Percentiles rank a stretch among this genome's conserved stretches.
Conservation (phyloP, 331 rosid species). For the Quercus tomentella region DNA sequence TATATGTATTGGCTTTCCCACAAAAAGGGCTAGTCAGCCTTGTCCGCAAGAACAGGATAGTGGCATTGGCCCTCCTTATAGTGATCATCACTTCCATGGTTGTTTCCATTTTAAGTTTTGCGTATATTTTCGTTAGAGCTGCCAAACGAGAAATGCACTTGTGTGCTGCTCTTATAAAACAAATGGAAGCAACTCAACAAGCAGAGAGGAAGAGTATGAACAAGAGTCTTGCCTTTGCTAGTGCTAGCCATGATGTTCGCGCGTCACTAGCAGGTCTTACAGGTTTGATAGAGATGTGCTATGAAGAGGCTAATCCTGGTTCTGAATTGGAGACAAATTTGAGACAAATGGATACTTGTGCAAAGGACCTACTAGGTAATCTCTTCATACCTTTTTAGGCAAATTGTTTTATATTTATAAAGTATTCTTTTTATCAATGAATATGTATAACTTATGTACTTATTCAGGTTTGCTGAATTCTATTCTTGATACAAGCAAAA, state of each 20-base stretch:
- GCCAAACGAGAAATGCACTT: constrained; percentile 50
- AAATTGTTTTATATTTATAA: not conserved
- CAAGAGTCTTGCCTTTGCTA: constrained; percentile 57
- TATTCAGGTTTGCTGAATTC: constrained; percentile 65
- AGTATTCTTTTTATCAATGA: not conserved
- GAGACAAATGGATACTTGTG: constrained; percentile 58
- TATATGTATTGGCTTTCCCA: constrained; percentile 40
- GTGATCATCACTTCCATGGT: constrained; percentile 18
- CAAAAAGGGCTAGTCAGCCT: constrained; percentile 18
- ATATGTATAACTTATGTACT: not conserved
- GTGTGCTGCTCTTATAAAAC: constrained; percentile 57
- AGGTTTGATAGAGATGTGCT: constrained; percentile 59
- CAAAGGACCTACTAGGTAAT: constrained; percentile 66
- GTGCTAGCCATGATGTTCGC: constrained; percentile 80
- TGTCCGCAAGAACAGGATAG: constrained; percentile 19
- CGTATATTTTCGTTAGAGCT: constrained; percentile 17
- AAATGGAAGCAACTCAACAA: constrained; percentile 70
- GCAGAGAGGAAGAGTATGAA: constrained; percentile 77
- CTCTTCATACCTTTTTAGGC: not conserved
- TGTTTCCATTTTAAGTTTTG: constrained; percentile 28
- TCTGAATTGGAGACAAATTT: constrained; percentile 48
- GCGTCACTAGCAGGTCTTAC: constrained; percentile 62
- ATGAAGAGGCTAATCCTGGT: constrained; percentile 25
- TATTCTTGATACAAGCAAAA: constrained; percentile 78
- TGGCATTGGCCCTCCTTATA: constrained; percentile 33